Conservation (phyloP, 768 basidiomycete species). For the Vishniacozyma victoriae region DNA sequence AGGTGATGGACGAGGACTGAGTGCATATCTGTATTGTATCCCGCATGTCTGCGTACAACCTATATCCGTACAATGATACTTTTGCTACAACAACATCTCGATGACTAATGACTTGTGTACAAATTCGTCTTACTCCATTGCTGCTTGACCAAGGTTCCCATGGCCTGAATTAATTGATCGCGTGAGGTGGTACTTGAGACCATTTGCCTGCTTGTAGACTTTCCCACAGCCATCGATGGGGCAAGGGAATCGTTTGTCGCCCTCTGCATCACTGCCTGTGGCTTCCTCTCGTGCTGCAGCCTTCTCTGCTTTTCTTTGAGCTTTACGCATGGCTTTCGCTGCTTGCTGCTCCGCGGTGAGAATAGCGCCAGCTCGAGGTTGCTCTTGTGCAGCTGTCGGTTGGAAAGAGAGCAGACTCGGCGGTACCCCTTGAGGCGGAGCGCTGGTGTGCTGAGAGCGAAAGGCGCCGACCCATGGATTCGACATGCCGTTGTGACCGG, state of each 20-base stretch:
- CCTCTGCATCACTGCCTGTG: constrained; percentile 31
- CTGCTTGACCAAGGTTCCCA: constrained; percentile 41
- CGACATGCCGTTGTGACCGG: neutral
- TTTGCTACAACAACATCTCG: no score
- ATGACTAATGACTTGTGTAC: constrained; percentile 4
- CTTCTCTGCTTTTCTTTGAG: constrained; percentile 31
- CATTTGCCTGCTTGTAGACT: constrained; percentile 46
- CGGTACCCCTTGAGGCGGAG: constrained; percentile 22
- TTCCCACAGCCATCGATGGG: constrained; percentile 47
- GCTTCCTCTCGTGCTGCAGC: constrained; percentile 32
- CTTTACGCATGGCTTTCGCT: constrained; percentile 35
- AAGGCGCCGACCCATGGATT: constrained; percentile 34
- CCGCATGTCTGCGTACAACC: neutral
- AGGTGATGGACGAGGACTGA: constrained; percentile 27
- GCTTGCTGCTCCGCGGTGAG: constrained; percentile 13
- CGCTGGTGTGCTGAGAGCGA: constrained; percentile 8
- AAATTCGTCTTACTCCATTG: constrained; percentile 23
- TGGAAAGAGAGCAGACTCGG: constrained; percentile 35
- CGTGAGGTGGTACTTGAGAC: constrained; percentile 45
- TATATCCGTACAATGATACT: no score
- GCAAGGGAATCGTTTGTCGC: constrained; percentile 41
- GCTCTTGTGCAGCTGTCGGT: constrained; percentile 13
- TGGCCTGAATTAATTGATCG: constrained; percentile 44
- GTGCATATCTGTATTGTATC: neutral
- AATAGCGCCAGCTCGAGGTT: neutral